Evolutionary conservation across 2,329 filamentous ascomycete genomes (phyloP).

Genomic region (Cladophialophora psammophila): DNA sequence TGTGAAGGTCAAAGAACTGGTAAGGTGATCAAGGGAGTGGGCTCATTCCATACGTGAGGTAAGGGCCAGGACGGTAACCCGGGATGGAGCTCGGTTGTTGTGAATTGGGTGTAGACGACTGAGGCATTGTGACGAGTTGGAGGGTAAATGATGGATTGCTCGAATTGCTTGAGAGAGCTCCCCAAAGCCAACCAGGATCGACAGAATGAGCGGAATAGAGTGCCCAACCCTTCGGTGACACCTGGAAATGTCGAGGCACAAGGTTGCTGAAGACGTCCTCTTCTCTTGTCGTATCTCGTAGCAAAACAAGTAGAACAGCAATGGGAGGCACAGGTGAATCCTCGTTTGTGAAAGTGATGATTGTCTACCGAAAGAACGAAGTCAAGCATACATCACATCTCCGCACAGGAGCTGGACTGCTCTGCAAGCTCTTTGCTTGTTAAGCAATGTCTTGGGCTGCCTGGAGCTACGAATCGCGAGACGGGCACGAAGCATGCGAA

Average conservation of each 20-base stretch:
- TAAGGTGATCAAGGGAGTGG: not conserved
- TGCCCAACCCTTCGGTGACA: not conserved
- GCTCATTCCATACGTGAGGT: constrained; percentile 27
- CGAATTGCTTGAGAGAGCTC: not conserved
- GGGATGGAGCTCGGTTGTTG: constrained; percentile 34
- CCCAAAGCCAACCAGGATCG: not conserved
- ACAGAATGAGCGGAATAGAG: not conserved
- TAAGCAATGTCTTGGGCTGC: not conserved
- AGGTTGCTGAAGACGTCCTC: too few relatives aligned
- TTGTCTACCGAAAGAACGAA: not conserved
- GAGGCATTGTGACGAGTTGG: constrained; percentile 21
- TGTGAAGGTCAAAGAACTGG: too few relatives aligned
- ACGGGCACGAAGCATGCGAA: not conserved
- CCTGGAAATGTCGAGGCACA: too few relatives aligned
- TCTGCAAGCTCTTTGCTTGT: not conserved
- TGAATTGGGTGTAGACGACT: constrained; percentile 15
- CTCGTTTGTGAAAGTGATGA: too few relatives aligned
- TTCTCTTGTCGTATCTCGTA: too few relatives aligned
- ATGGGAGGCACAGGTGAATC: too few relatives aligned
- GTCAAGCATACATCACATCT: not conserved
- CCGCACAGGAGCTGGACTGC: not conserved
- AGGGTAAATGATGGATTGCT: not conserved
- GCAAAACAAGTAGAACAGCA: too few relatives aligned
- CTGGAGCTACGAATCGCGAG: too few relatives aligned
- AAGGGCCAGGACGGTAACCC: constrained; percentile 32